Percentiles rank a stretch among this genome's conserved stretches.
Conservation (phyloP, 2,329 filamentous ascomycete genomes). For the Colletotrichum phormii region DNA sequence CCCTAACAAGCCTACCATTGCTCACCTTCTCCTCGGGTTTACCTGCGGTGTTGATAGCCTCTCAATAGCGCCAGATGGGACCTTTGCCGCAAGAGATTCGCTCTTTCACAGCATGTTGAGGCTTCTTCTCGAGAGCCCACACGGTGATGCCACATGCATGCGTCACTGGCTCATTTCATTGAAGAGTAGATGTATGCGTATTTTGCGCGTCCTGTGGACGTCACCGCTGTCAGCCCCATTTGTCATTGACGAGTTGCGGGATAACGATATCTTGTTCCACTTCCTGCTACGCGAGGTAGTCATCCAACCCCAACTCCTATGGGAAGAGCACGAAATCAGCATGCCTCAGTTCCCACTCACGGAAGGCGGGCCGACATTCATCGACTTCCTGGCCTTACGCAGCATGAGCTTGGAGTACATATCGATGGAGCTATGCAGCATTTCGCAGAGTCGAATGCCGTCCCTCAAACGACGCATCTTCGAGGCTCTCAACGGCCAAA, state of each 20-base stretch:
- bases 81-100: slow-evolving; percentile 78
- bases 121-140: slow-evolving; percentile 77
- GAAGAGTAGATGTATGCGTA: slow-evolving; percentile 75
- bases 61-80: slow-evolving; percentile 73
- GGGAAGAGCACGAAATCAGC: slow-evolving; percentile 75
- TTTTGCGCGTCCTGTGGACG: slow-evolving; percentile 85
- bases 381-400: slow-evolving; percentile 82
- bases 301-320: slow-evolving; percentile 76
- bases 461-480: slow-evolving; percentile 76
- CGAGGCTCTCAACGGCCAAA: slow-evolving; percentile 82
- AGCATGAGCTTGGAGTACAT: slow-evolving; percentile 87
- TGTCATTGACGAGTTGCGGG: slow-evolving; percentile 82
- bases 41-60: slow-evolving; percentile 78
- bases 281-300: slow-evolving; percentile 78
- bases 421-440: slow-evolving; percentile 83
- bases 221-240: slow-evolving; percentile 82
- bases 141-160: slow-evolving; percentile 70
- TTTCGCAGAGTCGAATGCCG: slow-evolving; percentile 77
- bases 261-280: slow-evolving; percentile 82
- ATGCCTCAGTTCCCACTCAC: slow-evolving; percentile 76
- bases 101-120: slow-evolving; percentile 86
- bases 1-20: slow-evolving; percentile 84
- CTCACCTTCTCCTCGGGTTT: slow-evolving; percentile 92
- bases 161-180: slow-evolving; percentile 76
- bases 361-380: slow-evolving; percentile 75